Conservation (phyloP, 768 basidiomycete species). For the Mycena maculata region DNA sequence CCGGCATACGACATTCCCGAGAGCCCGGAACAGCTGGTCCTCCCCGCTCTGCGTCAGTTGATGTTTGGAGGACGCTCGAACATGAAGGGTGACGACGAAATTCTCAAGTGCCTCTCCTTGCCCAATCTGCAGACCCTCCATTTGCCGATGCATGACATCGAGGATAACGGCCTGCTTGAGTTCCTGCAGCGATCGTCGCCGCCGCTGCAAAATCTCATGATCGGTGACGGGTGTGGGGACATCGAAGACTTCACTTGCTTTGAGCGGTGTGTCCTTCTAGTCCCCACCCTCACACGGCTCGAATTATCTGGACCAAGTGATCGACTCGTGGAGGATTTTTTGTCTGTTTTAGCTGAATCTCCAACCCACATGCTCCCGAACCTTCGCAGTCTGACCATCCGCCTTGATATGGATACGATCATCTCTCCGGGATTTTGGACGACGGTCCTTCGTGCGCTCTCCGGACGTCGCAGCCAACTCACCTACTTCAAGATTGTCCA, state of each 20-base stretch:
- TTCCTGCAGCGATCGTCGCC: constrained; percentile 8
- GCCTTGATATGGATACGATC: no score
- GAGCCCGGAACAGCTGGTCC: background rate
- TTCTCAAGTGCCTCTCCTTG: background rate
- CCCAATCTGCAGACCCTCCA: constrained; percentile 6
- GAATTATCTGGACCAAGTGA: background rate
- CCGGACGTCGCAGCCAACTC: no score
- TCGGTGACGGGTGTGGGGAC: background rate
- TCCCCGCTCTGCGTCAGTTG: background rate
- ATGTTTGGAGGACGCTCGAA: background rate
- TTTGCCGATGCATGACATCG: background rate
- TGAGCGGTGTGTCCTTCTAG: background rate
- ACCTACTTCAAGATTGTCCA: no score
- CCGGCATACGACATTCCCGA: no score
- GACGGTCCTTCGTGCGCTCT: no score
- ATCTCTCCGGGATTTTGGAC: no score
- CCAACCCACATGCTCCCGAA: background rate
- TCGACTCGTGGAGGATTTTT: background rate
- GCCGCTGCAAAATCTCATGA: background rate
- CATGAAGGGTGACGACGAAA: background rate
- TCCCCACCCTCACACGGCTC: background rate
- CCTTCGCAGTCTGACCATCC: background rate
- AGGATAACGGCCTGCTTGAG: background rate
- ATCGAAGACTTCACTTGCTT: background rate
- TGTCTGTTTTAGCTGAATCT: background rate